Base-by-base conservation (phyloP, 345 rosid genomes). In the Aquilaria malaccensis region DNA sequence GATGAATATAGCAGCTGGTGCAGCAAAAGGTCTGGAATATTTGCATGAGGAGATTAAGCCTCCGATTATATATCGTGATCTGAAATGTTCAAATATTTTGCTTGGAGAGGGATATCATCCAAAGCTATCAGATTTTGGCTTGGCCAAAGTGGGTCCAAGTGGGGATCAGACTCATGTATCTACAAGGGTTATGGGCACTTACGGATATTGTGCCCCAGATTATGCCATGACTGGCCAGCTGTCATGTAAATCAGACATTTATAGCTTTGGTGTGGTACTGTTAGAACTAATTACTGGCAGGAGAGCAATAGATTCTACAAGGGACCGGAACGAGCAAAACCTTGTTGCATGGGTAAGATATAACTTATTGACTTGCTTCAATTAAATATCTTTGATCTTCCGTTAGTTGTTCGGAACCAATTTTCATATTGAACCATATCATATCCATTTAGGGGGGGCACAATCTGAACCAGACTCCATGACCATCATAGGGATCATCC, bases 161-260 rank as follows among this genome's bases (percentile, higher is more conserved):
- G 96, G 98, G 15, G 98, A 92, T 62, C 74, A 83, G 56, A 86
- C 98, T 6, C 98, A 89, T 60, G 96, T 92, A 66, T 92, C 96
- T 4, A 89, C 98, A 0, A 82, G 96, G 70, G 96, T 89, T 62
- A 92, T 92, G 98, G 98, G 98, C 61, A 92, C 98, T 2, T 87
- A 86, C 22, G 98, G 98, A 45, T 92, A 92, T 71, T 92, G 98
- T 75, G 96, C 98, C 11, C 98, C 96, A 0, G 96, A 92, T 45
- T 92, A 92, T 56, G 98, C 96, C 50, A 89, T 86, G 98, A 92
- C 96, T 0, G 98, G 98, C 13, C 96, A 89, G 64, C 79, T 92
- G 65, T 86, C 95, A 2, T 80, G 87, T 60, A 92, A 92, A 72
- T 92, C 98, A 2, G 98, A 92, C 76, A 77, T 89, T 45, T 92